These are phyloP conservation scores for Sonneratia caseolaris DNA, from an alignment of 345 rosid genomes.

Conservation along the genomic window DNA sequence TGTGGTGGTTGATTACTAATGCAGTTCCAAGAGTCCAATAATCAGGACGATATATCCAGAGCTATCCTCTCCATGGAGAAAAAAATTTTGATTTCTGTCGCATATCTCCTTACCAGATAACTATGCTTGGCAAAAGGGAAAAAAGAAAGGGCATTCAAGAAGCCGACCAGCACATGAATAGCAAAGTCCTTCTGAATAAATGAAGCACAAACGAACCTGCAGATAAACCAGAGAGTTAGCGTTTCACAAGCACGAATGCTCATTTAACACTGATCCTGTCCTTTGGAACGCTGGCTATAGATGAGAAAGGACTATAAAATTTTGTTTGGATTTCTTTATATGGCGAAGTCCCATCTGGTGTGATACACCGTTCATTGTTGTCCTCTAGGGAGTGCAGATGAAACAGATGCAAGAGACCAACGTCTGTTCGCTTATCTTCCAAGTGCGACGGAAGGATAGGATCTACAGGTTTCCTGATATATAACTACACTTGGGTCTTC, in stretches of 20 bases:
- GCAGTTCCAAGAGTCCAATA: not conserved
- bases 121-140: not conserved
- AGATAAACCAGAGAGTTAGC: not conserved
- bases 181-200: not conserved
- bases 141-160: not conserved
- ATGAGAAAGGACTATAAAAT: not conserved
- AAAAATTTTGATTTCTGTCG: not conserved
- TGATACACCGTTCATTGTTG: not conserved
- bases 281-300: not conserved
- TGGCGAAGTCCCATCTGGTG: not conserved
- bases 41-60: not conserved
- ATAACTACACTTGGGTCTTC: conserved; percentile 79
- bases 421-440: conserved; percentile 9
- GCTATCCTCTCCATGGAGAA: not conserved
- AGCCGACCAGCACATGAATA: not conserved
- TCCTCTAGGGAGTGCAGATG: not conserved
- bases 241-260: not conserved
- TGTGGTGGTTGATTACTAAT: no score
- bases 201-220: no score
- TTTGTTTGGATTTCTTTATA: not conserved
- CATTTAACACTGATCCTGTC: not conserved
- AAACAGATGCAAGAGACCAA: not conserved
- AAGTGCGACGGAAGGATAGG: conserved; percentile 18
- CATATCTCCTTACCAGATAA: not conserved
- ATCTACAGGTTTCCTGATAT: conserved; percentile 44